A percentile compares a stretch with the other conserved stretches of the same genome.
Conservation (phyloP, 176 grass and related monocot species). For the Luzula sylvatica region DNA sequence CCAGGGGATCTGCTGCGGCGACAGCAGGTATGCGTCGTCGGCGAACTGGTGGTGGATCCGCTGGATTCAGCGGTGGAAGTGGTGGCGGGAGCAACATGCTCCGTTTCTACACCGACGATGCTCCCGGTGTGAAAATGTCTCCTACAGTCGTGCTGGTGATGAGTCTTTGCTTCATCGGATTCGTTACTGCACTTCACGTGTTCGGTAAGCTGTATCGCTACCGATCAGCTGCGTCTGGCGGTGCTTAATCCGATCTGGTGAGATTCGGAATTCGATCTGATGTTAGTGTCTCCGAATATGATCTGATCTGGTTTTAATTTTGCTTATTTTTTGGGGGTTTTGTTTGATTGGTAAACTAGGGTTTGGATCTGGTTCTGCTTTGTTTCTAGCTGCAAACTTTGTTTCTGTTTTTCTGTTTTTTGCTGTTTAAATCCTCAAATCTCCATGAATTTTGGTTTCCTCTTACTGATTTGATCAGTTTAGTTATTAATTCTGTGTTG, state of each 20-base stretch:
- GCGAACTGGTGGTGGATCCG: constrained; percentile 13
- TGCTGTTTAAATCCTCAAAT: constrained; percentile 6
- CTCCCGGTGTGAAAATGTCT: constrained; percentile 47
- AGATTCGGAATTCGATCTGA: constrained; percentile 7
- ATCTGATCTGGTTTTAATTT: constrained; percentile 24
- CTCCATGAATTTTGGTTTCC: constrained; percentile 10
- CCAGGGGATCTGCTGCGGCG: constrained; percentile 57
- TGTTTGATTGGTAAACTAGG: constrained; percentile 26
- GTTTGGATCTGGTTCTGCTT: constrained; percentile 9
- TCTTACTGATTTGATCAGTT: constrained; percentile 14
- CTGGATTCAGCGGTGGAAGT: constrained; percentile 28
- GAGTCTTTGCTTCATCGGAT: constrained; percentile 59
- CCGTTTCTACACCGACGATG: constrained; percentile 84
- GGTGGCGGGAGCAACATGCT: constrained; percentile 66
- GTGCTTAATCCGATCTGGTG: constrained; percentile 30
- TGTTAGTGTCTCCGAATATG: background rate
- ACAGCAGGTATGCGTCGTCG: constrained; percentile 53
- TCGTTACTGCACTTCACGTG: constrained; percentile 72
- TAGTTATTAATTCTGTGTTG: background rate
- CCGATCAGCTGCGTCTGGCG: constrained; percentile 38
- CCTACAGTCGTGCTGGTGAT: constrained; percentile 75
- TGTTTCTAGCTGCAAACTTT: constrained; percentile 20
- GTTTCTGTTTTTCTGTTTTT: constrained; percentile 4
- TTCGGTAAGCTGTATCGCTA: constrained; percentile 74
- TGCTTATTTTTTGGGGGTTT: constrained; percentile 6